Conservation (phyloP, 2,329 filamentous ascomycete species). For the Didymella glomerata region DNA sequence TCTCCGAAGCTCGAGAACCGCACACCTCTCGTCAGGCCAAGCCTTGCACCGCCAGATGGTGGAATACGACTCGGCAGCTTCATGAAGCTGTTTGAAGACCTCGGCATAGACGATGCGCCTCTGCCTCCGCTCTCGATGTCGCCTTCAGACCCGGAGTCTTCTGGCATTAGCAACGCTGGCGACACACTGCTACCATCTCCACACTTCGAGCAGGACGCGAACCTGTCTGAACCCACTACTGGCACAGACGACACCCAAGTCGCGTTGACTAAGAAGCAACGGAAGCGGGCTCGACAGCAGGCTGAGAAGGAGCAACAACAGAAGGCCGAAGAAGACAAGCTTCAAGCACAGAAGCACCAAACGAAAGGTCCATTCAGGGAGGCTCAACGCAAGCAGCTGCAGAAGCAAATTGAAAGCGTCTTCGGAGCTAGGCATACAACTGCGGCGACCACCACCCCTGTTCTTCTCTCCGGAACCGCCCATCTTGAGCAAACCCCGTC, state of each 20-base stretch:
- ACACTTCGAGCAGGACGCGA: slow-evolving; percentile 8
- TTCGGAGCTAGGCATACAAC: slow-evolving; percentile 7
- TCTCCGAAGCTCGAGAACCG: slow-evolving; percentile 31
- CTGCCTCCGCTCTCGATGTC: slow-evolving; percentile 31
- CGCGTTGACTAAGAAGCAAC: slow-evolving; percentile 38
- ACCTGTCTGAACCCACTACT: slow-evolving; percentile 3
- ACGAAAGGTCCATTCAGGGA: slow-evolving; percentile 20
- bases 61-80: slow-evolving; percentile 55
- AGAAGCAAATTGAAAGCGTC: slow-evolving; percentile 16
- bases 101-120: slow-evolving; percentile 47
- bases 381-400: slow-evolving; percentile 20
- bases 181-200: slow-evolving; percentile 48
- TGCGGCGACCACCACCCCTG: background rate
- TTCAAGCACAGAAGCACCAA: slow-evolving; percentile 22
- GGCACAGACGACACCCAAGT: slow-evolving; percentile 8
- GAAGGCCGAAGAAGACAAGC: slow-evolving; percentile 17
- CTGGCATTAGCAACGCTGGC: slow-evolving; percentile 54
- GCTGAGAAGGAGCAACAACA: slow-evolving; percentile 35
- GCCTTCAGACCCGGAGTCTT: slow-evolving; percentile 36
- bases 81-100: slow-evolving; percentile 55
- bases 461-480: background rate
- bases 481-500: slow-evolving; percentile 14
- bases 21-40: slow-evolving; percentile 9
- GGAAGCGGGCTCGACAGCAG: slow-evolving; percentile 37
- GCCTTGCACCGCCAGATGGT: slow-evolving; percentile 21